Percentiles rank a stretch among this genome's conserved stretches.
These are phyloP conservation scores for Arabidopsis suecica DNA, from an alignment of 345 rosid genomes.

Conservation along the genomic window DNA sequence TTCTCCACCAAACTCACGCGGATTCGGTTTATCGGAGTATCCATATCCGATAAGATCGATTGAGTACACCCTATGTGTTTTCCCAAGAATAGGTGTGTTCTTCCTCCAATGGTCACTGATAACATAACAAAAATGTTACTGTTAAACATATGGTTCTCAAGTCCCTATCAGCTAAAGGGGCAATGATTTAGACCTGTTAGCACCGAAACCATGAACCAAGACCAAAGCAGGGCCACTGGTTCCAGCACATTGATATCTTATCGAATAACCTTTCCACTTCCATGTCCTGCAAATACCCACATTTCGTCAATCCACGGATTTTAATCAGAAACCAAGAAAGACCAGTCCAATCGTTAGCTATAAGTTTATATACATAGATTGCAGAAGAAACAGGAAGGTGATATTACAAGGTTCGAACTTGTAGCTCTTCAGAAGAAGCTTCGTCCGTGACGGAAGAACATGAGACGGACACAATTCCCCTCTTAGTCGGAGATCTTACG, in stretches of 20 bases:
- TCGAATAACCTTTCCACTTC: constrained; percentile 90
- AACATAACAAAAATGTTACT: background rate
- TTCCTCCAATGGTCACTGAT: constrained; percentile 90
- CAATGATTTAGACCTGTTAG: constrained; percentile 82
- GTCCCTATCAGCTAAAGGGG: constrained; percentile 42
- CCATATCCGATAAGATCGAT: constrained; percentile 96
- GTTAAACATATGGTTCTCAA: constrained; percentile 3
- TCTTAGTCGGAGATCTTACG: constrained; percentile 29
- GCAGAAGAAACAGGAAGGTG: background rate
- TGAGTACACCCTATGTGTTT: constrained; percentile 69
- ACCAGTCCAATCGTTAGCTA: background rate
- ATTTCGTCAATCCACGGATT: background rate
- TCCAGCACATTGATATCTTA: constrained; percentile 80
- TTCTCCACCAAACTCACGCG: constrained; percentile 60
- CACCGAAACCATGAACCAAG: constrained; percentile 92
- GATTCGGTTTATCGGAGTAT: constrained; percentile 88
- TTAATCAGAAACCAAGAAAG: constrained; percentile 17
- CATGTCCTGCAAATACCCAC: constrained; percentile 56
- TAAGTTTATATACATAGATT: background rate
- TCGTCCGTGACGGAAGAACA: constrained; percentile 42
- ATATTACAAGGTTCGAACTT: constrained; percentile 58
- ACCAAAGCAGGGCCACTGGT: constrained; percentile 79
- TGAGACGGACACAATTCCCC: constrained; percentile 30
- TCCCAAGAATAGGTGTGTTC: constrained; percentile 79
- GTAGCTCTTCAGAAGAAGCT: constrained; percentile 40